Evolutionary conservation across 2,329 filamentous ascomycete genomes (phyloP).

Genomic region (Hyphodiscus sp.): DNA sequence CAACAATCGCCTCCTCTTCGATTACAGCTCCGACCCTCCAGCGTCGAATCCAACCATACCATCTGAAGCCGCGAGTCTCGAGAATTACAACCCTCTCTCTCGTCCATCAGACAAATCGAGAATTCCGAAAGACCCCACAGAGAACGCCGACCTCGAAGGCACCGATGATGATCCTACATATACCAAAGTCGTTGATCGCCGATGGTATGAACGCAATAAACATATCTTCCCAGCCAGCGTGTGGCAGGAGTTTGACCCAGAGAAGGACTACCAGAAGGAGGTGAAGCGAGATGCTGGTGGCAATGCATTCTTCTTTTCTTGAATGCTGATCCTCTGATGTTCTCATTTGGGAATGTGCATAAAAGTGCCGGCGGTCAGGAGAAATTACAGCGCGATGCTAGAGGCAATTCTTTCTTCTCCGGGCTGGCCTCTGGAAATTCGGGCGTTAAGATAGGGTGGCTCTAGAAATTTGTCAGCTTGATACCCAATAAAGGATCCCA

Average conservation of each 20-base stretch:
- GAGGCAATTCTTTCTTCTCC: too few relatives aligned
- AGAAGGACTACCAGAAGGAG: slow-evolving; percentile 73
- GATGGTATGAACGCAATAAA: slow-evolving; percentile 97
- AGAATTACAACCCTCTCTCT: slow-evolving; percentile 35
- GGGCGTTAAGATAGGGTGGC: background rate
- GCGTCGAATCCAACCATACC: slow-evolving; percentile 1
- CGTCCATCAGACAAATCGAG: slow-evolving; percentile 29
- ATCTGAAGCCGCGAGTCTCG: slow-evolving; percentile 15
- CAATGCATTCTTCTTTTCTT: slow-evolving; percentile 86
- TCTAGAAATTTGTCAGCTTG: slow-evolving; percentile 3
- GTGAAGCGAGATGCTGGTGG: slow-evolving; percentile 79
- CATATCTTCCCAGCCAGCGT: slow-evolving; percentile 95
- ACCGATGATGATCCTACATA: slow-evolving; percentile 67
- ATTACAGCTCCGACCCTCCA: slow-evolving; percentile 55
- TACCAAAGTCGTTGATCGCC: slow-evolving; percentile 90
- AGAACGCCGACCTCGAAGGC: slow-evolving; percentile 57
- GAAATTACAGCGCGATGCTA: too few relatives aligned
- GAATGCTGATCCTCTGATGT: background rate
- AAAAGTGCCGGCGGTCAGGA: too few relatives aligned
- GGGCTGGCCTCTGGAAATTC: too few relatives aligned
- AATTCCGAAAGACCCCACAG: slow-evolving; percentile 33
- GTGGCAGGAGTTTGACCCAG: slow-evolving; percentile 92
- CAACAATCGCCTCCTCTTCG: slow-evolving; percentile 67
- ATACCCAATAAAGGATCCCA: slow-evolving; percentile 1
- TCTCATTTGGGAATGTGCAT: background rate